Percentiles rank a stretch among this genome's conserved stretches.
phyloP scores from a whole-genome alignment of 176 grass and related monocot species.

The Zizania latifolia region DNA sequence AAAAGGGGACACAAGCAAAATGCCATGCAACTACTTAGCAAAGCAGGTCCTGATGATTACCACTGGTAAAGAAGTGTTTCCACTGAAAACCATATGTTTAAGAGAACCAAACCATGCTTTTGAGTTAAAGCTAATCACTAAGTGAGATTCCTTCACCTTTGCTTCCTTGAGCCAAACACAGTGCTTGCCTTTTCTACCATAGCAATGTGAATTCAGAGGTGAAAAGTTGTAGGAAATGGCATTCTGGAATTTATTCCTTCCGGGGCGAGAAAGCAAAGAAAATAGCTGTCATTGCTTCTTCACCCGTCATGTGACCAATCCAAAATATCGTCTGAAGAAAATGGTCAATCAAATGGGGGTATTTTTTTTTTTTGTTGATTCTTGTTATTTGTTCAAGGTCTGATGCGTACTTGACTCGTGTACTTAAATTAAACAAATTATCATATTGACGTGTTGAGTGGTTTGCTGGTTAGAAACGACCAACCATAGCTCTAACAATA shows the following conservation, averaged over 20 bases:
- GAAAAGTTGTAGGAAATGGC: background rate
- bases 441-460: background rate
- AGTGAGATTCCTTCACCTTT: slow-evolving; percentile 23
- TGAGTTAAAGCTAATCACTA: slow-evolving; percentile 2
- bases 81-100: background rate
- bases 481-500: background rate
- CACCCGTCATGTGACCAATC: background rate
- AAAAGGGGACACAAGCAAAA: slow-evolving; percentile 15
- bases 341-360: background rate
- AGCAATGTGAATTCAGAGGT: slow-evolving; percentile 30
- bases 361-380: background rate
- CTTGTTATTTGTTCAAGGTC: background rate
- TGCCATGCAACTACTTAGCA: slow-evolving; percentile 17
- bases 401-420: background rate
- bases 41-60: slow-evolving; percentile 10
- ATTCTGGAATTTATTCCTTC: background rate
- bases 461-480: background rate
- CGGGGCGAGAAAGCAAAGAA: slow-evolving; percentile 20
- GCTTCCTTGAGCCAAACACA: slow-evolving; percentile 39
- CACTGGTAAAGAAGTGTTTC: background rate
- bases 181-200: background rate
- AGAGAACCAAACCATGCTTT: background rate
- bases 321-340: too few relatives aligned
- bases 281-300: background rate
- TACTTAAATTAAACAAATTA: too few relatives aligned